phyloP scores from a whole-genome alignment of 169 alveolate species.

The Eimeria praecox region DNA sequence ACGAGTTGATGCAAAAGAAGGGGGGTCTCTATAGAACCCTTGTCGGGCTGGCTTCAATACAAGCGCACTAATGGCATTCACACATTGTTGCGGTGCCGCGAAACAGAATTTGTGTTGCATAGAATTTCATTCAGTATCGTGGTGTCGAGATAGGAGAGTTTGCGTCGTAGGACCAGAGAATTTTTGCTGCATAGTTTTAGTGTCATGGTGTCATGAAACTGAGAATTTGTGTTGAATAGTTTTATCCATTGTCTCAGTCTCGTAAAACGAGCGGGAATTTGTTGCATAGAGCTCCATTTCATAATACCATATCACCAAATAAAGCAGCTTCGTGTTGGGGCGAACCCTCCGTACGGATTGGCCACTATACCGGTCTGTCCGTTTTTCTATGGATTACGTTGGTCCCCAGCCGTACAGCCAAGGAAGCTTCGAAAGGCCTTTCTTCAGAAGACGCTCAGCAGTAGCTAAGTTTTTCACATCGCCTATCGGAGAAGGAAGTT shows the following conservation, averaged over 20 bases:
- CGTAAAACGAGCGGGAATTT: too few species aligned
- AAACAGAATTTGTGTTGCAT: neutral
- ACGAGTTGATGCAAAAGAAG: conserved; percentile 83
- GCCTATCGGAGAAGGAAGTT: neutral
- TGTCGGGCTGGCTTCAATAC: conserved; percentile 68
- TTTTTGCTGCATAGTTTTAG: too few species aligned
- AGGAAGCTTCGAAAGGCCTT: neutral
- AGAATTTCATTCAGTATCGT: too few species aligned
- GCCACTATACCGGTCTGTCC: too few species aligned
- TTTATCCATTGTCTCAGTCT: too few species aligned
- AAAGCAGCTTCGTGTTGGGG: neutral
- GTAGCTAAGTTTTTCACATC: neutral
- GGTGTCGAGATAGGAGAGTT: too few species aligned
- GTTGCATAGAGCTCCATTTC: neutral
- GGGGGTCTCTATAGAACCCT: conserved; percentile 85
- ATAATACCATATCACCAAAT: neutral
- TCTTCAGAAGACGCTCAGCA: neutral
- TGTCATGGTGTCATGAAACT: too few species aligned
- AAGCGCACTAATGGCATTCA: neutral
- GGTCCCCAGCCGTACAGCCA: neutral
- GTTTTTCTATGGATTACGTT: too few species aligned
- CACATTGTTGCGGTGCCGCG: neutral
- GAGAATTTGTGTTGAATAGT: too few species aligned
- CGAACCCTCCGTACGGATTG: neutral
- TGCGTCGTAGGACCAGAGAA: too few species aligned